Conservation (phyloP, 2,329 filamentous ascomycete genomes). For the Raffaelea arxii region DNA sequence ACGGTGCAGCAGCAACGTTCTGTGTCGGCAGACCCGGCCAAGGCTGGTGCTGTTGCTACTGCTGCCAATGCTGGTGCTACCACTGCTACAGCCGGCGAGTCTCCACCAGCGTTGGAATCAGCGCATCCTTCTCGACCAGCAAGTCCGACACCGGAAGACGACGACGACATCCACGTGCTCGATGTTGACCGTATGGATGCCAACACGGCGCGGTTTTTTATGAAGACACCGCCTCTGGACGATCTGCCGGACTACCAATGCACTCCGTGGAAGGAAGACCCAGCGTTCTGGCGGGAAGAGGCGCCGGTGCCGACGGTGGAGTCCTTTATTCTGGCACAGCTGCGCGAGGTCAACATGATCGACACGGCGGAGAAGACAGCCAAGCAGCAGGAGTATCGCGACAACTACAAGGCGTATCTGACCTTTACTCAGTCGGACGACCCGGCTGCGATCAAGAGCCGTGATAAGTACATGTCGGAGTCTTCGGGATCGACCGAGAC, state of each 20-base stretch:
- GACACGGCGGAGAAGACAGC: conserved; percentile 28
- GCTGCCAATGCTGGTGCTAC: too few species aligned
- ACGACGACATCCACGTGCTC: conserved; percentile 42
- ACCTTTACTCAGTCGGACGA: conserved; percentile 47
- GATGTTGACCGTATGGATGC: conserved; percentile 42
- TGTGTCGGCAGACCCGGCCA: background rate
- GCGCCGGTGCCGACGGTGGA: conserved; percentile 29
- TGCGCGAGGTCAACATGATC: conserved; percentile 30
- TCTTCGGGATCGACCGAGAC: conserved; percentile 21
- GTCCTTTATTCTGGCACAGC: conserved; percentile 34
- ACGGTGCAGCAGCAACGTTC: background rate
- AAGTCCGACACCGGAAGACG: conserved; percentile 38
- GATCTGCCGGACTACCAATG: conserved; percentile 38
- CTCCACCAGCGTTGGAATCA: conserved; percentile 7
- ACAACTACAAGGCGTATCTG: conserved; percentile 42
- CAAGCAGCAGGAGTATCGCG: conserved; percentile 30
- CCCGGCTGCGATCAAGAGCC: conserved; percentile 42
- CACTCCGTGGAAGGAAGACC: conserved; percentile 38
- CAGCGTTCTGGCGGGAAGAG: conserved; percentile 31
- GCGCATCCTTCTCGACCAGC: conserved; percentile 20
- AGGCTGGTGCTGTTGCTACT: background rate
- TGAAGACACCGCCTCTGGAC: conserved; percentile 45
- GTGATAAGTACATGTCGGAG: conserved; percentile 39
- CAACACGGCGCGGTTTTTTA: conserved; percentile 37
- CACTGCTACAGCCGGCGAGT: too few species aligned